phyloP scores from a whole-genome alignment of 768 basidiomycete genomes.

The Suillus variegatus region DNA sequence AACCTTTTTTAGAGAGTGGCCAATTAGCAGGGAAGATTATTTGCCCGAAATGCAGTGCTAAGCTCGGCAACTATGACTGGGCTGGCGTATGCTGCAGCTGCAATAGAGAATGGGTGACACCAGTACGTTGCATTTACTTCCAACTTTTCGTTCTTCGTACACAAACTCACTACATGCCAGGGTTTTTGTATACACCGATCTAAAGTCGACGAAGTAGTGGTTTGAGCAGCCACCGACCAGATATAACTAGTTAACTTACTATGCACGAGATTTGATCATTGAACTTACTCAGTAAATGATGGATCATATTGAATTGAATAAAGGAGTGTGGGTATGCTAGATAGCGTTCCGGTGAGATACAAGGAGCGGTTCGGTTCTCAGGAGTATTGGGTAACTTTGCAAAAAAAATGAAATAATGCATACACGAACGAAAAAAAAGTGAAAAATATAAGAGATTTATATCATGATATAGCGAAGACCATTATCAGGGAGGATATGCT shows the following conservation, averaged over 20 bases:
- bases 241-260: neutral
- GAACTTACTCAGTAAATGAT: neutral
- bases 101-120: constrained; percentile 82
- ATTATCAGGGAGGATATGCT: constrained; percentile 37
- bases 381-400: neutral
- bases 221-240: constrained; percentile 8
- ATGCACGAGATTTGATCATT: neutral
- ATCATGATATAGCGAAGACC: constrained; percentile 20
- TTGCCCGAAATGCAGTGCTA: constrained; percentile 90
- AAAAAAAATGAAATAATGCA: constrained; percentile 32
- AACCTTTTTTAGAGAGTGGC: constrained; percentile 72
- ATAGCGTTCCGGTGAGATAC: constrained; percentile 2
- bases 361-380: constrained; percentile 3
- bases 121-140: constrained; percentile 50
- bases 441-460: constrained; percentile 15
- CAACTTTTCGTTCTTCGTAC: neutral
- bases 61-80: constrained; percentile 98
- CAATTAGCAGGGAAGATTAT: constrained; percentile 83
- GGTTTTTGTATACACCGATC: constrained; percentile 70
- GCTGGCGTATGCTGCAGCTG: constrained; percentile 92
- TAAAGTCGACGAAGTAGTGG: constrained; percentile 63
- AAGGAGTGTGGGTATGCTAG: constrained; percentile 2
- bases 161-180: constrained; percentile 27
- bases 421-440: constrained; percentile 25
- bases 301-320: neutral